These are phyloP conservation scores for Polytrichum formosum DNA, from an alignment of 225 moss, liverwort and hornwort genomes.

Conservation along the genomic window DNA sequence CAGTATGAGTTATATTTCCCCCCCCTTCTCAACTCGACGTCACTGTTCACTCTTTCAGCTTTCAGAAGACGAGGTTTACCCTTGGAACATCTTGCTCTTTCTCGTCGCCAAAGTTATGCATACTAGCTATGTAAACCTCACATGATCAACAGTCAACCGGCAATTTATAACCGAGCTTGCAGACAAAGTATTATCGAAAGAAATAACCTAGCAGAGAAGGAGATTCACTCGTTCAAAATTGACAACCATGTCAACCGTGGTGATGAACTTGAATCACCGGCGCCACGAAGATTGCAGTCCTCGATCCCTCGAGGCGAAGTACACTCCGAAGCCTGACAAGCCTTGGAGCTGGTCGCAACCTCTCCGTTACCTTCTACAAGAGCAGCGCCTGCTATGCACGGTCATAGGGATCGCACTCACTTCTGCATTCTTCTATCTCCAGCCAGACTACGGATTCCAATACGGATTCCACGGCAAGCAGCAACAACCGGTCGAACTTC, in stretches of 20 bases:
- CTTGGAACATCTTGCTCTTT: too few species aligned
- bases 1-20: too few species aligned
- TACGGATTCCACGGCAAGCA: constrained; percentile 6
- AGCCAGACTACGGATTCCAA: constrained; percentile 21
- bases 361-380: constrained; percentile 11
- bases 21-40: too few species aligned
- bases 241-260: neutral
- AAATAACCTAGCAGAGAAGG: too few species aligned
- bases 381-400: constrained; percentile 27
- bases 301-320: neutral
- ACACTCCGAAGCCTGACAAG: constrained; percentile 25
- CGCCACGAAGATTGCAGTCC: constrained; percentile 15
- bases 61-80: too few species aligned
- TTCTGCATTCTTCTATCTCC: constrained; percentile 17
- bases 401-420: constrained; percentile 22
- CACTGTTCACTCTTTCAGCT: too few species aligned
- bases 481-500: neutral
- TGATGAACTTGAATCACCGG: constrained; percentile 21
- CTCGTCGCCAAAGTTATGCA: too few species aligned
- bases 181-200: too few species aligned
- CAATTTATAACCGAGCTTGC: too few species aligned
- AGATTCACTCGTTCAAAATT: neutral
- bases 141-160: too few species aligned
- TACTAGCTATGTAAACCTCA: too few species aligned
- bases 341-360: constrained; percentile 14